phyloP scores from a whole-genome alignment of 805 yeast species.

The Candida silvatica region DNA sequence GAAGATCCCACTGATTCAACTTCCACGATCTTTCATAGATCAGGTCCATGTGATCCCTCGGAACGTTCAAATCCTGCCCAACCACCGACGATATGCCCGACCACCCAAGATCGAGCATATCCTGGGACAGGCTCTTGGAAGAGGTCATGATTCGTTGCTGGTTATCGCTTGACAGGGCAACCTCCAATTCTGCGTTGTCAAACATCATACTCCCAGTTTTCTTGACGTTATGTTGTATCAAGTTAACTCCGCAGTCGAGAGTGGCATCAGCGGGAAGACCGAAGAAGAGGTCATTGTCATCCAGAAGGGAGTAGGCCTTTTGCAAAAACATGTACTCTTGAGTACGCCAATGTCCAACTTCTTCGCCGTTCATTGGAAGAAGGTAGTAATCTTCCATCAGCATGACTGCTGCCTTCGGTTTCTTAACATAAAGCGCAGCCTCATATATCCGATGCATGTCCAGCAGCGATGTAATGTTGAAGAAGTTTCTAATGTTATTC shows the following conservation, averaged over 20 bases:
- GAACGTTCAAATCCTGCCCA: conserved; percentile 5
- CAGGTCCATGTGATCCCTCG: background rate
- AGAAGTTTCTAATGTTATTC: conserved; percentile 19
- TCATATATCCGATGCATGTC: conserved; percentile 21
- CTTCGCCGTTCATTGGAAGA: conserved; percentile 7
- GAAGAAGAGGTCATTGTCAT: conserved; percentile 52
- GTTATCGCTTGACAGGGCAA: conserved; percentile 17
- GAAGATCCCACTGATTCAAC: conserved; percentile 68
- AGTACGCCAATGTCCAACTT: background rate
- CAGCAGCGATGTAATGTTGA: conserved; percentile 21
- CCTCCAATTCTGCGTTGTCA: conserved; percentile 49
- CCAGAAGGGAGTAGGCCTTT: conserved; percentile 41
- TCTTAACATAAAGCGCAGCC: conserved; percentile 25
- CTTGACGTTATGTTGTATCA: conserved; percentile 25
- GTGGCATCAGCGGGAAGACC: conserved; percentile 59
- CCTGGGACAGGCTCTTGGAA: conserved; percentile 19
- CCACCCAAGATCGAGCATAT: conserved; percentile 44
- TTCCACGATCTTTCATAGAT: conserved; percentile 68
- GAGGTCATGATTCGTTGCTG: background rate
- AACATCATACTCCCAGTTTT: conserved; percentile 32
- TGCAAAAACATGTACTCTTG: conserved; percentile 13
- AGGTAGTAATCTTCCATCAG: conserved; percentile 35
- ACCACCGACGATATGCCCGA: conserved; percentile 40
- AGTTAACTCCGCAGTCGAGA: conserved; percentile 39
- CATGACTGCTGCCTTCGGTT: conserved; percentile 36